Percentiles rank a stretch among this genome's conserved stretches.
These are phyloP conservation scores for Boletellus ananas DNA, from an alignment of 768 basidiomycete genomes.

Conservation along the genomic window DNA sequence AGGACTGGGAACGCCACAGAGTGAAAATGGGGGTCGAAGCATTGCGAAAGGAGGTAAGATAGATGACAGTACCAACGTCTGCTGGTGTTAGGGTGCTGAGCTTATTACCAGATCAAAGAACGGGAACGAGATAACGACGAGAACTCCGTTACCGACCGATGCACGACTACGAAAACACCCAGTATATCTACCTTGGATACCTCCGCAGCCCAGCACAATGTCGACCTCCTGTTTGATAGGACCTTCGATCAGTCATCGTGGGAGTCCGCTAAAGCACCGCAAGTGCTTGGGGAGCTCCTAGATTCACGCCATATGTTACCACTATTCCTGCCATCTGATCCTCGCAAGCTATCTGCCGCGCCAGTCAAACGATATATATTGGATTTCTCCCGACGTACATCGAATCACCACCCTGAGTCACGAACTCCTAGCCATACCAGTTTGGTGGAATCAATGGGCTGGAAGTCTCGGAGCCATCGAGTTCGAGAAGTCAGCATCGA, in stretches of 20 bases:
- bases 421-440: slow-evolving; percentile 41
- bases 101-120: slow-evolving; percentile 51
- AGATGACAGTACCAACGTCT: neutral
- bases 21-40: slow-evolving; percentile 85
- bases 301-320: slow-evolving; percentile 95
- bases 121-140: slow-evolving; percentile 34
- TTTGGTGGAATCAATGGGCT: slow-evolving; percentile 44
- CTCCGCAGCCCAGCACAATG: slow-evolving; percentile 45
- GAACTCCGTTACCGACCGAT: slow-evolving; percentile 38
- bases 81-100: slow-evolving; percentile 1
- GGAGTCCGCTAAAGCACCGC: slow-evolving; percentile 74
- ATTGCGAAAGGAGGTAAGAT: slow-evolving; percentile 70
- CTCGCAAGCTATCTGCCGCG: slow-evolving; percentile 68
- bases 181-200: slow-evolving; percentile 34
- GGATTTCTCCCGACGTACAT: slow-evolving; percentile 13
- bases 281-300: slow-evolving; percentile 83
- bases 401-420: slow-evolving; percentile 25
- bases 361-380: slow-evolving; percentile 42
- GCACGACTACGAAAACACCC: slow-evolving; percentile 28
- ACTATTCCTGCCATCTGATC: slow-evolving; percentile 76
- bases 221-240: slow-evolving; percentile 81
- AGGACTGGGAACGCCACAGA: slow-evolving; percentile 94
- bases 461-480: slow-evolving; percentile 56
- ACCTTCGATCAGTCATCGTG: slow-evolving; percentile 62
- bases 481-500: slow-evolving; percentile 59